phyloP scores from a whole-genome alignment of 106 monocot species.

The Vanilla planifolia region DNA sequence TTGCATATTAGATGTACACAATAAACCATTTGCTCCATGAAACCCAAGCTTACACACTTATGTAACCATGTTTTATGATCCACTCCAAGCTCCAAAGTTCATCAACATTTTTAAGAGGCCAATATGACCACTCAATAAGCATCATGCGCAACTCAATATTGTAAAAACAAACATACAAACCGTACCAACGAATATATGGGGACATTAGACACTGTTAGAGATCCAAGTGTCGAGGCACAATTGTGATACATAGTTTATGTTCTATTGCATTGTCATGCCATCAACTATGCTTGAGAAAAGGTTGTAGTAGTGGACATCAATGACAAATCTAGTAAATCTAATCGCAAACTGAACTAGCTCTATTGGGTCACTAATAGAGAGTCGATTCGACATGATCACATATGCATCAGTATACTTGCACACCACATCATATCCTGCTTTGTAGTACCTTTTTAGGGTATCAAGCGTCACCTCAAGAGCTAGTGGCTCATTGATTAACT shows the following conservation, averaged over 20 bases:
- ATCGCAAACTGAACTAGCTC: conserved; percentile 40
- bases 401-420: conserved; percentile 28
- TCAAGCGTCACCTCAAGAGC: conserved; percentile 25
- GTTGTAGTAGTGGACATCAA: conserved; percentile 64
- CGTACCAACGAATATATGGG: conserved; percentile 11
- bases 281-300: conserved; percentile 12
- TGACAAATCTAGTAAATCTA: conserved; percentile 25
- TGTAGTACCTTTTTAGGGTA: conserved; percentile 27
- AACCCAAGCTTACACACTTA: background rate
- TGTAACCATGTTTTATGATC: conserved; percentile 20
- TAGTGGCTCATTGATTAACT: conserved; percentile 42
- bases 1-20: no score
- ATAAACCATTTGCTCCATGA: no score
- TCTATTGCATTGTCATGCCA: conserved; percentile 22
- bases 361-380: background rate
- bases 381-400: conserved; percentile 48
- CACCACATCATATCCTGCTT: conserved; percentile 32
- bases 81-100: conserved; percentile 13
- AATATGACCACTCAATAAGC: conserved; percentile 42
- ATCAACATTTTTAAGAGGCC: conserved; percentile 14
- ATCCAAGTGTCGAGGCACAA: background rate
- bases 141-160: background rate
- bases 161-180: background rate
- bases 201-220: background rate
- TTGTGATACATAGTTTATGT: conserved; percentile 25